A percentile compares a stretch with the other conserved stretches of the same genome.
Conservation (phyloP, 768 basidiomycete genomes). For the Trametes sanguinea region DNA sequence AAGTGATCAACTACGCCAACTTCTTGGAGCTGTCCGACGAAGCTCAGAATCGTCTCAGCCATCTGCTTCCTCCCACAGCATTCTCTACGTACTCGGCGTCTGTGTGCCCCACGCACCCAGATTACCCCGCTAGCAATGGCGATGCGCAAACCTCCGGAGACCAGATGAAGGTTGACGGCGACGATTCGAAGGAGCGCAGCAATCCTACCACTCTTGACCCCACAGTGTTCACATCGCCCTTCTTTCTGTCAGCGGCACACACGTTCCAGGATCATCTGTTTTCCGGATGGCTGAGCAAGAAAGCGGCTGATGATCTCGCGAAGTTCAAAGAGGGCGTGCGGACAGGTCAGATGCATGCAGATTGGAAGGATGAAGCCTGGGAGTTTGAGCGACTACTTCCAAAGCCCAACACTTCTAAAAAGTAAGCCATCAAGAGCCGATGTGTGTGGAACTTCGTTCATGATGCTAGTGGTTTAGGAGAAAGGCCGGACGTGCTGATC, state of each 20-base stretch:
- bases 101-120: conserved; percentile 31
- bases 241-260: conserved; percentile 54
- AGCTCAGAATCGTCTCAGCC: conserved; percentile 27
- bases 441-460: too few relatives aligned
- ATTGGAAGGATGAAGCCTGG: conserved; percentile 70
- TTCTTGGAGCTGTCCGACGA: conserved; percentile 32
- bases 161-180: conserved; percentile 19
- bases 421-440: too few relatives aligned
- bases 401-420: not conserved
- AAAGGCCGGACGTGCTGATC: conserved; percentile 33
- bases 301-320: conserved; percentile 43
- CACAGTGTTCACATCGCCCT: conserved; percentile 50
- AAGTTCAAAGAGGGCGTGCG: conserved; percentile 47
- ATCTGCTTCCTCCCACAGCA: conserved; percentile 33
- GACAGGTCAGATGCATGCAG: conserved; percentile 49
- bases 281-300: conserved; percentile 50
- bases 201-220: conserved; percentile 35
- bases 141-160: not conserved
- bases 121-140: not conserved
- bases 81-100: conserved; percentile 26
- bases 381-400: conserved; percentile 35
- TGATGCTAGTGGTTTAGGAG: not conserved
- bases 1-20: conserved; percentile 27
- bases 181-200: not conserved
- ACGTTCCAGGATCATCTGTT: conserved; percentile 65